Conservation (phyloP, 129 eudicot genomes). For the Chrysanthemum lavandulifolium region DNA sequence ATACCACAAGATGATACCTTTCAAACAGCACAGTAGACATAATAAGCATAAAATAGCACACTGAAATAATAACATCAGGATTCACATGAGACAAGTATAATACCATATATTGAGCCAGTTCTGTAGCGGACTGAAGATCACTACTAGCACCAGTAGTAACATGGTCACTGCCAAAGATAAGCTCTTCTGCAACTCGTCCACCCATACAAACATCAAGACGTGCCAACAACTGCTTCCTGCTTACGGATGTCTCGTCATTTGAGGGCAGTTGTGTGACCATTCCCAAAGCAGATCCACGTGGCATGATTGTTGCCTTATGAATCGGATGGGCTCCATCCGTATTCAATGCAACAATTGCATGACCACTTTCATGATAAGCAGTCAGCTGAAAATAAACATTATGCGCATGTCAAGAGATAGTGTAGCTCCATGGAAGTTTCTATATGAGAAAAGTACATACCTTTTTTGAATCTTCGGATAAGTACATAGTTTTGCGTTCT, state of each 20-base stretch:
- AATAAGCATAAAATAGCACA: constrained; percentile 8
- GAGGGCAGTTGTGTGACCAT: constrained; percentile 98
- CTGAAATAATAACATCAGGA: background rate
- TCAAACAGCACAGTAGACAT: constrained; percentile 10
- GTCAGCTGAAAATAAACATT: constrained; percentile 56
- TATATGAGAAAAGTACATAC: constrained; percentile 28
- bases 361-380: constrained; percentile 97
- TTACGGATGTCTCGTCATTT: constrained; percentile 81
- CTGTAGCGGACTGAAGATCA: constrained; percentile 81
- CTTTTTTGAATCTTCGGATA: constrained; percentile 87
- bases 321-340: constrained; percentile 96
- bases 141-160: constrained; percentile 92
- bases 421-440: background rate
- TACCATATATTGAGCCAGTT: constrained; percentile 93
- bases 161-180: constrained; percentile 81
- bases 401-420: background rate
- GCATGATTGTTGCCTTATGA: constrained; percentile 93
- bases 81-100: background rate
- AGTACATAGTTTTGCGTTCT: constrained; percentile 82
- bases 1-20: constrained; percentile 93
- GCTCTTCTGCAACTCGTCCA: constrained; percentile 96
- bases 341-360: constrained; percentile 90
- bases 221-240: constrained; percentile 86
- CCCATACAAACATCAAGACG: constrained; percentile 99
- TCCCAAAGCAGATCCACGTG: constrained; percentile 93